These are phyloP conservation scores for Chiua virens DNA, from an alignment of 768 basidiomycete genomes.

Conservation along the genomic window DNA sequence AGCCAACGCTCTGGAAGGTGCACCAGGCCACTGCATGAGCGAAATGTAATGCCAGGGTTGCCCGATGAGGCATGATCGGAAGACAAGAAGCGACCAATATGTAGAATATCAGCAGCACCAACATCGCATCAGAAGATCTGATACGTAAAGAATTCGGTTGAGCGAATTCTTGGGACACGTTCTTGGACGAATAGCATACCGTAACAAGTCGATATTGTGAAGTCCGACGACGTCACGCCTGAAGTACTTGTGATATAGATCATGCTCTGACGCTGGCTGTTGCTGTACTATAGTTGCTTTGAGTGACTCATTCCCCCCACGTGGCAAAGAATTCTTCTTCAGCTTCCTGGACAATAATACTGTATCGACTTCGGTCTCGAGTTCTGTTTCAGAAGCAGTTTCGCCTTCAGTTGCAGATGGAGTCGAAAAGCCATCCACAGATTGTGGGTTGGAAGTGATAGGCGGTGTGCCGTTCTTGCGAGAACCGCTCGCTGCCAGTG, in stretches of 20 bases:
- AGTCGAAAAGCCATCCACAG: slow-evolving; percentile 43
- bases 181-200: slow-evolving; percentile 48
- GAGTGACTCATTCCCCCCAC: slow-evolving; percentile 6
- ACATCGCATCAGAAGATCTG: slow-evolving; percentile 84
- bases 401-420: slow-evolving; percentile 72
- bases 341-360: slow-evolving; percentile 28
- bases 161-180: slow-evolving; percentile 5
- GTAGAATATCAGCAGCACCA: slow-evolving; percentile 74
- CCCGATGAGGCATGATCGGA: slow-evolving; percentile 51
- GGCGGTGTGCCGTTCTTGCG: too few species aligned
- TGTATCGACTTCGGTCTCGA: slow-evolving; percentile 61
- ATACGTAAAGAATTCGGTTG: slow-evolving; percentile 20
- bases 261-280: slow-evolving; percentile 74
- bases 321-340: background rate
- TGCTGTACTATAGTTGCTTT: background rate
- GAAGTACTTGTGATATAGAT: slow-evolving; percentile 89
- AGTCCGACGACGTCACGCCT: slow-evolving; percentile 81
- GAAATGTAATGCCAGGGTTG: slow-evolving; percentile 68
- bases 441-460: slow-evolving; percentile 26
- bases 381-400: slow-evolving; percentile 69
- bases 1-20: slow-evolving; percentile 81
- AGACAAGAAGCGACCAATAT: slow-evolving; percentile 56
- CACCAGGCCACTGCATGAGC: slow-evolving; percentile 85
- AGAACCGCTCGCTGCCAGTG: slow-evolving; percentile 39
- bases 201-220: slow-evolving; percentile 78